Evolutionary conservation across 1,139 yeast species (phyloP).

Genomic region (Suhomyces wounanorum): DNA sequence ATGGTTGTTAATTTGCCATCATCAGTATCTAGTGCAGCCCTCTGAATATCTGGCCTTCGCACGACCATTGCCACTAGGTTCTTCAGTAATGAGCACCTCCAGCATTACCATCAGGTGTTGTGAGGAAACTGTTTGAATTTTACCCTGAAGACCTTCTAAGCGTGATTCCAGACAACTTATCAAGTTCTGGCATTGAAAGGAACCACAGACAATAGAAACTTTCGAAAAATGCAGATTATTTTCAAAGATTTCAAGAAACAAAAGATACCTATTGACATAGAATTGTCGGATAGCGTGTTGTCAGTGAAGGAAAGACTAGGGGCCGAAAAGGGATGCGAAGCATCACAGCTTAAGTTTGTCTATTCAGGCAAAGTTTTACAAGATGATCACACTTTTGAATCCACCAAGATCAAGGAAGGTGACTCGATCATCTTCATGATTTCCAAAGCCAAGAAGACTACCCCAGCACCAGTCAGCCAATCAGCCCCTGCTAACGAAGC

Average conservation of each 20-base stretch:
- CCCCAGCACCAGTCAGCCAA: slow-evolving; percentile 19
- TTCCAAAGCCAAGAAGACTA: slow-evolving; percentile 50
- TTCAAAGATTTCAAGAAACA: slow-evolving; percentile 94
- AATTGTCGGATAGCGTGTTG: slow-evolving; percentile 64
- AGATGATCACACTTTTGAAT: slow-evolving; percentile 74
- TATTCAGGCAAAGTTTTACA: slow-evolving; percentile 89
- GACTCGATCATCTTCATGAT: slow-evolving; percentile 94
- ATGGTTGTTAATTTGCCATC: background rate
- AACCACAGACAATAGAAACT: background rate
- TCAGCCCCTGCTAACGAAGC: slow-evolving; percentile 14
- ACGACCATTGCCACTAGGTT: slow-evolving; percentile 2
- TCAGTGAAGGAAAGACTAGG: slow-evolving; percentile 77
- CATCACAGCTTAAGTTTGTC: slow-evolving; percentile 80
- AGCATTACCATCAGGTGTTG: background rate
- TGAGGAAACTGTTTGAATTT: background rate
- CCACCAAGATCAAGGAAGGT: slow-evolving; percentile 79
- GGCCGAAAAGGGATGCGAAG: slow-evolving; percentile 65
- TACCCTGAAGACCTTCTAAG: background rate
- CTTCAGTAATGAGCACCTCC: background rate
- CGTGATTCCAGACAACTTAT: background rate
- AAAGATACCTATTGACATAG: slow-evolving; percentile 79
- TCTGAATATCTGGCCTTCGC: background rate
- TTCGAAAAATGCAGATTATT: slow-evolving; percentile 65
- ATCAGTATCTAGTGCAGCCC: background rate
- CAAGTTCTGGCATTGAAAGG: background rate